Conservation (phyloP, 164 flowering plant species). For the Aristolochia californica region DNA sequence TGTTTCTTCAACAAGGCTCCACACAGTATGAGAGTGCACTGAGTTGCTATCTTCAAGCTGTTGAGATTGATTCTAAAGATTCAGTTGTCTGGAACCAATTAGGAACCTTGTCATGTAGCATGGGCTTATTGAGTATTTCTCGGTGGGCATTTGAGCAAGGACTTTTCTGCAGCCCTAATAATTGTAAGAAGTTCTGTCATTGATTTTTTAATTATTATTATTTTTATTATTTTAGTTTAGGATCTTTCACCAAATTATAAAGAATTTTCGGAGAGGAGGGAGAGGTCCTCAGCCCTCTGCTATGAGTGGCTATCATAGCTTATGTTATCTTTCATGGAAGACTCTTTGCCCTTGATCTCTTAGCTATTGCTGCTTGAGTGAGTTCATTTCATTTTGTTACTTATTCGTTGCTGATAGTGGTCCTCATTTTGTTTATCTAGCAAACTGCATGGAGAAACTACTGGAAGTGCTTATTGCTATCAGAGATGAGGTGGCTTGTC, state of each 20-base stretch:
- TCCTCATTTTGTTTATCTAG: conserved; percentile 24
- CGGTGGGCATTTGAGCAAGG: conserved; percentile 99
- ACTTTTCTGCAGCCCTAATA: conserved; percentile 87
- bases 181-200: conserved; percentile 44
- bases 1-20: conserved; percentile 82
- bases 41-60: conserved; percentile 89
- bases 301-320: background rate
- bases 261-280: background rate
- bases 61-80: conserved; percentile 88
- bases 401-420: background rate
- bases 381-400: background rate
- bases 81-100: conserved; percentile 95
- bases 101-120: conserved; percentile 87
- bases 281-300: too few species aligned
- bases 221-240: background rate
- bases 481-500: conserved; percentile 91
- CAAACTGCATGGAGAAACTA: conserved; percentile 99
- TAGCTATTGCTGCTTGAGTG: background rate
- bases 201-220: background rate
- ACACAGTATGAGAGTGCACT: conserved; percentile 66
- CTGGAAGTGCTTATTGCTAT: conserved; percentile 96
- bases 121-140: conserved; percentile 82
- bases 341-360: background rate
- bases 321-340: background rate
- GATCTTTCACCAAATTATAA: background rate